phyloP scores from a whole-genome alignment of 1,139 yeast genomes.

The Kluyveromyces marxianus region DNA sequence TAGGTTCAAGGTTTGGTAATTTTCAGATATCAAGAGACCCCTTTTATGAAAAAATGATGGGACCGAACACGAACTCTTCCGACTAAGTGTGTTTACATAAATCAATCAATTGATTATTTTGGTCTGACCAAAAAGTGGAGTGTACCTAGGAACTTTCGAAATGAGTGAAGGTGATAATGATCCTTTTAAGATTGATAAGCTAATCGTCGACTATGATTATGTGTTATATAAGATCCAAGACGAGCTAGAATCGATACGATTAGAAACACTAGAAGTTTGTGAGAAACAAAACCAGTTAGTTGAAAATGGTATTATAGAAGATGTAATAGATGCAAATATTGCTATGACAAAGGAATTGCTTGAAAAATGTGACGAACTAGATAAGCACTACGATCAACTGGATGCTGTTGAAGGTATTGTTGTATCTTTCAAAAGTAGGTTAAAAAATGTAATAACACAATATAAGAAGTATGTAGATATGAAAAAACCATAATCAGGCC shows the following conservation, averaged over 20 bases:
- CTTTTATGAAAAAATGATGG: too few relatives aligned
- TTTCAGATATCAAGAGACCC: too few relatives aligned
- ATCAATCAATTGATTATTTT: not conserved
- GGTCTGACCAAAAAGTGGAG: not conserved
- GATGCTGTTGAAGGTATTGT: constrained; percentile 44
- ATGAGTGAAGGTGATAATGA: constrained; percentile 36
- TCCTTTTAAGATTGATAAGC: constrained; percentile 52
- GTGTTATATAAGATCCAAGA: constrained; percentile 54
- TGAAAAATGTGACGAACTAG: constrained; percentile 47
- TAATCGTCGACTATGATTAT: constrained; percentile 57
- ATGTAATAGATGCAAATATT: constrained; percentile 39
- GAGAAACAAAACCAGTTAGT: constrained; percentile 25
- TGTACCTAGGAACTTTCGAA: too few relatives aligned
- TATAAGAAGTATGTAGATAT: constrained; percentile 9
- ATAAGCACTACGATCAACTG: constrained; percentile 56
- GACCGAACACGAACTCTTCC: too few relatives aligned
- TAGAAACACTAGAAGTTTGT: constrained; percentile 33
- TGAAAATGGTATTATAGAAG: constrained; percentile 32
- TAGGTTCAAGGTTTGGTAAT: not conserved
- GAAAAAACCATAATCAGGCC: not conserved
- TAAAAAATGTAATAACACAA: constrained; percentile 14
- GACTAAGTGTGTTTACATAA: not conserved
- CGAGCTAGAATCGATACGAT: constrained; percentile 36
- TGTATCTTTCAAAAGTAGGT: constrained; percentile 24
- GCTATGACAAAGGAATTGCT: constrained; percentile 38